phyloP scores from a whole-genome alignment of 495 filamentous ascomycete genomes.

The Aspergillus nidulans region DNA sequence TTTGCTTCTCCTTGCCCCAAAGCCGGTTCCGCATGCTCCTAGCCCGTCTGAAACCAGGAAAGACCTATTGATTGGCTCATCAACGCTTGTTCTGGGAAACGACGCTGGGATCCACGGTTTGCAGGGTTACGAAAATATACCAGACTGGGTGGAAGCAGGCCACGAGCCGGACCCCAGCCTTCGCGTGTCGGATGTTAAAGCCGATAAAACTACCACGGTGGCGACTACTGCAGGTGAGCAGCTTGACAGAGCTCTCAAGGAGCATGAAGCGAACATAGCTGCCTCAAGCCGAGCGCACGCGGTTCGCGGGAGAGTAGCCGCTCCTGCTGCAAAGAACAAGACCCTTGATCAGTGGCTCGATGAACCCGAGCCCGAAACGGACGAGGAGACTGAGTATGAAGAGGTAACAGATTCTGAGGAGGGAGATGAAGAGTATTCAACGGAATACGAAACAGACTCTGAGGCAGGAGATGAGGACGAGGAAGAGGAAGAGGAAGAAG shows the following conservation, averaged over 20 bases:
- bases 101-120: conserved; percentile 66
- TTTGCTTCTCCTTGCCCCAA: conserved; percentile 85
- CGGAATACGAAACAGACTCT: conserved; percentile 21
- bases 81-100: conserved; percentile 76
- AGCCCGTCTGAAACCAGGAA: conserved; percentile 78
- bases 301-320: conserved; percentile 5
- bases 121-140: conserved; percentile 70
- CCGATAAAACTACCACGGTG: conserved; percentile 20
- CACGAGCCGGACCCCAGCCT: conserved; percentile 72
- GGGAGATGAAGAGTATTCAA: conserved; percentile 45
- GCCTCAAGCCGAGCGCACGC: conserved; percentile 18
- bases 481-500: conserved; percentile 33
- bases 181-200: conserved; percentile 48
- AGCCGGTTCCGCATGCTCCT: conserved; percentile 82
- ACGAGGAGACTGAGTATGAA: conserved; percentile 47
- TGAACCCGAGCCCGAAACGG: conserved; percentile 44
- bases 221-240: conserved; percentile 58
- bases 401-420: conserved; percentile 46
- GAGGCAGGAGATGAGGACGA: conserved; percentile 44
- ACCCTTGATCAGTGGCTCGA: conserved; percentile 85
- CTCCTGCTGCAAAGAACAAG: conserved; percentile 50
- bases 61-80: conserved; percentile 72
- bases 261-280: conserved; percentile 29
- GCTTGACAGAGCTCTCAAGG: conserved; percentile 54
- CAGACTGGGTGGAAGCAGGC: conserved; percentile 78